These are phyloP conservation scores for Fraxinus excelsior DNA, from an alignment of 257 asterid species.

Conservation along the genomic window DNA sequence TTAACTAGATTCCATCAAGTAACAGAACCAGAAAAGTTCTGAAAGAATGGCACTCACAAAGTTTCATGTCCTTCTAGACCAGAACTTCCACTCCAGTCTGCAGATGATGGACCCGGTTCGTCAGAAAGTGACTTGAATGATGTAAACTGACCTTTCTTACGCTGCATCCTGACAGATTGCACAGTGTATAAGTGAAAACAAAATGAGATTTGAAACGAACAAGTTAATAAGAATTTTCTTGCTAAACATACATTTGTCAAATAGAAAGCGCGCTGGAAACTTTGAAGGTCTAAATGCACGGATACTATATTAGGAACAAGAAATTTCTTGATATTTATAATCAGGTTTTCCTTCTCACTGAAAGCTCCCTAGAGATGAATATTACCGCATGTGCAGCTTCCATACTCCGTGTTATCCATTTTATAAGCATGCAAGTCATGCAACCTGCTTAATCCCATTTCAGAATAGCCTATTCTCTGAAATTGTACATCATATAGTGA, in stretches of 20 bases:
- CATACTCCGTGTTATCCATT: background rate
- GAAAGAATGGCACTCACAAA: slow-evolving; percentile 50
- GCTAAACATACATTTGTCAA: background rate
- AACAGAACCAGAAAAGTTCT: slow-evolving; percentile 3
- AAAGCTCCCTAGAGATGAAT: background rate
- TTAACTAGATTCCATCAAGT: slow-evolving; percentile 15
- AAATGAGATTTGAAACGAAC: slow-evolving; percentile 6
- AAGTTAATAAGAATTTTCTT: background rate
- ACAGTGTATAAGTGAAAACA: slow-evolving; percentile 13
- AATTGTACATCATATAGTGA: background rate
- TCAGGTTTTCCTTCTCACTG: background rate
- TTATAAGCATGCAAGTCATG: background rate
- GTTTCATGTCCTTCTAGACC: slow-evolving; percentile 89
- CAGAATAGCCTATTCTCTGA: background rate
- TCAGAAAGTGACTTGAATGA: slow-evolving; percentile 78
- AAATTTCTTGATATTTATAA: background rate
- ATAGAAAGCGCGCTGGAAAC: background rate
- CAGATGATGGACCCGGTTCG: slow-evolving; percentile 78
- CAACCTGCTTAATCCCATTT: background rate
- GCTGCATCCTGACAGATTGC: slow-evolving; percentile 84
- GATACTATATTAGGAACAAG: slow-evolving; percentile 1
- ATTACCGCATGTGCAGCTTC: background rate
- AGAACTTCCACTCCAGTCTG: slow-evolving; percentile 67
- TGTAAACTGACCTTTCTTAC: slow-evolving; percentile 97
- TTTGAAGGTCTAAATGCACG: background rate